Conservation (phyloP, 805 yeast genomes). For the Torulaspora gathmanii region DNA sequence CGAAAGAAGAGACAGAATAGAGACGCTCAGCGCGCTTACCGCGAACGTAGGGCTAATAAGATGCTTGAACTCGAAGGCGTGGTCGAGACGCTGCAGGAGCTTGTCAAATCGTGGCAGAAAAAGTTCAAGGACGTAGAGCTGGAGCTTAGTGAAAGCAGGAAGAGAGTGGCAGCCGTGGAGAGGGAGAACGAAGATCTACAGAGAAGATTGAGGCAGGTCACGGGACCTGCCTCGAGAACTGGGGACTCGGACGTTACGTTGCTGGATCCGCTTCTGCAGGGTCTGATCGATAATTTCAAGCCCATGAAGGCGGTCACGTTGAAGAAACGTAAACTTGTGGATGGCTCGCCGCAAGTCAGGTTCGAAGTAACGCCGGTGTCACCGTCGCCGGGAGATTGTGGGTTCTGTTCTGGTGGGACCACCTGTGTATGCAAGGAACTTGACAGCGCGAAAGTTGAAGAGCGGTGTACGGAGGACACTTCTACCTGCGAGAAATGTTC, state of each 20-base stretch:
- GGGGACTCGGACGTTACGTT: slow-evolving; percentile 39
- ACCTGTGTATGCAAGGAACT: slow-evolving; percentile 90
- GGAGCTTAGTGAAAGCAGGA: slow-evolving; percentile 9
- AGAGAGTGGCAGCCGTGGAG: not conserved
- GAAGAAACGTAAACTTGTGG: slow-evolving; percentile 9
- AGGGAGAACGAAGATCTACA: slow-evolving; percentile 11
- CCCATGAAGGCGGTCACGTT: slow-evolving; percentile 59
- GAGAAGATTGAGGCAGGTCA: slow-evolving; percentile 4
- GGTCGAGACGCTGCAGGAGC: slow-evolving; percentile 34
- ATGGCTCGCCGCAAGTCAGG: not conserved
- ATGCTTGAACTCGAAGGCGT: slow-evolving; percentile 68
- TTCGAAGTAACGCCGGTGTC: not conserved
- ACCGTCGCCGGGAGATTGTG: slow-evolving; percentile 46
- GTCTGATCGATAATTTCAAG: slow-evolving; percentile 41
- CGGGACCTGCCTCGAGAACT: not conserved
- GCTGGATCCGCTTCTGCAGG: slow-evolving; percentile 34
- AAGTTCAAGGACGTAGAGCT: slow-evolving; percentile 27
- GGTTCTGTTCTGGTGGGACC: slow-evolving; percentile 87
- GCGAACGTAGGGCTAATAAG: slow-evolving; percentile 80
- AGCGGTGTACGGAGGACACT: slow-evolving; percentile 5
- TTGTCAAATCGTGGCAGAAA: slow-evolving; percentile 64
- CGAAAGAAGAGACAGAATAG: slow-evolving; percentile 87
- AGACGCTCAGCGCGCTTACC: slow-evolving; percentile 89
- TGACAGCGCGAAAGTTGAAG: slow-evolving; percentile 38
- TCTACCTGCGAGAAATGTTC: slow-evolving; percentile 48